Evolutionary conservation across 1,139 yeast species (phyloP), one percentile per base, ranked within the genome.

Genomic region (Blastobotrys elegans): DNA sequence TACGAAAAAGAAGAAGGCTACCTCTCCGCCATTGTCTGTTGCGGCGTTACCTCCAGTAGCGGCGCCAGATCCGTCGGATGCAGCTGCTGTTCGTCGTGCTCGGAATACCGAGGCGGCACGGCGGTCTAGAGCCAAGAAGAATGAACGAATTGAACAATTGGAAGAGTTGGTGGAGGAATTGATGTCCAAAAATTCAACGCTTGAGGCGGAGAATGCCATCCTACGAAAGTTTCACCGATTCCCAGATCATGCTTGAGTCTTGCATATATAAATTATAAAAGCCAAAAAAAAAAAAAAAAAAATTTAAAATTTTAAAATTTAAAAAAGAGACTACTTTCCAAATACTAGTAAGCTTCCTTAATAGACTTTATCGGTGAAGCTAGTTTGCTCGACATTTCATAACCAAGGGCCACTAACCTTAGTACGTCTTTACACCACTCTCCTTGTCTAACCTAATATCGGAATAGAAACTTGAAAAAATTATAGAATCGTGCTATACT

Each of bases 61-160:
- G 49, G 70, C 79, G 46, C 73, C 74, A 44, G 71, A 73, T 42
- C 69, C 76, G 26, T 67, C 65, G 46, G 96, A 89, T 67, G 80
- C 85, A 16, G 77, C 76, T 50, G 78, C 88, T 46, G 64, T 84
- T 61, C 87, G 90, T 67, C 81, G 98, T 62, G 97, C 97, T 36
- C 81, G 90, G 67, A 90, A 90, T 74, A 90, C 97, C 21, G 96
- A 89, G 66, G 97, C 97, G 52, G 97, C 97, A 14, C 81, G 97
- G 68, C 78, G 97, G 64, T 88, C 97, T 39, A 77, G 97, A 59
- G 96, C 96, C 36, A 81, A 96, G 69, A 88, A 89, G 71, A 81
- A 85, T 80, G 88, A 85, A 66, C 78, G 95, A 67, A 84, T 90
- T 87, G 63, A 68, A 50, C 95, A 87, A 64, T 73, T 90, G 65